Conservation (phyloP, 345 rosid species). For the Hibiscus mutabilis region DNA sequence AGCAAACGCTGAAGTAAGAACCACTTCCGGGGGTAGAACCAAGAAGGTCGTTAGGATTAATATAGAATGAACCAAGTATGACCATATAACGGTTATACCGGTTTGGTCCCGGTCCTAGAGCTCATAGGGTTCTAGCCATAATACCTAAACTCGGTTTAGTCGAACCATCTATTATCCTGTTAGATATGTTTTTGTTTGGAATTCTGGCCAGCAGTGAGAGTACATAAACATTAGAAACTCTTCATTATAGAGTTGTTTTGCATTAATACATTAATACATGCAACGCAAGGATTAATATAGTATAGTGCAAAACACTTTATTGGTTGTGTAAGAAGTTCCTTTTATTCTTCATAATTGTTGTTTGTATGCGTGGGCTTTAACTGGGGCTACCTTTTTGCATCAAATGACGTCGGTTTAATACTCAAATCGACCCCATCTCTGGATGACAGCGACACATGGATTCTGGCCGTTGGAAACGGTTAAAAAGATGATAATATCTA, state of each 20-base stretch:
- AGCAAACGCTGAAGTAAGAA: constrained; percentile 11
- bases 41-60: constrained; percentile 69
- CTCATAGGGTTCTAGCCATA: not conserved
- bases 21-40: constrained; percentile 17
- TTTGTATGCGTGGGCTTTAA: too few relatives aligned
- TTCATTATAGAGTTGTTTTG: not conserved
- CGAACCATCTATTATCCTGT: not conserved
- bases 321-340: too few relatives aligned
- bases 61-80: constrained; percentile 38
- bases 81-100: not conserved
- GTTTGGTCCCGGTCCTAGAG: not conserved
- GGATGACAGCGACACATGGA: not conserved
- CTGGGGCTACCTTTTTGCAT: not conserved
- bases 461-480: constrained; percentile 5
- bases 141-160: not conserved
- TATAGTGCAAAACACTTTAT: not conserved
- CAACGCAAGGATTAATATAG: not conserved
- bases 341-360: too few relatives aligned
- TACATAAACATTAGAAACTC: not conserved
- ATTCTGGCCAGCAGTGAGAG: not conserved
- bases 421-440: not conserved
- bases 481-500: not conserved
- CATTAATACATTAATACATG: not conserved
- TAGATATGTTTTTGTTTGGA: not conserved
- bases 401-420: not conserved